Conservation (phyloP, 495 filamentous ascomycete genomes). For the Penicillium roqueforti region DNA sequence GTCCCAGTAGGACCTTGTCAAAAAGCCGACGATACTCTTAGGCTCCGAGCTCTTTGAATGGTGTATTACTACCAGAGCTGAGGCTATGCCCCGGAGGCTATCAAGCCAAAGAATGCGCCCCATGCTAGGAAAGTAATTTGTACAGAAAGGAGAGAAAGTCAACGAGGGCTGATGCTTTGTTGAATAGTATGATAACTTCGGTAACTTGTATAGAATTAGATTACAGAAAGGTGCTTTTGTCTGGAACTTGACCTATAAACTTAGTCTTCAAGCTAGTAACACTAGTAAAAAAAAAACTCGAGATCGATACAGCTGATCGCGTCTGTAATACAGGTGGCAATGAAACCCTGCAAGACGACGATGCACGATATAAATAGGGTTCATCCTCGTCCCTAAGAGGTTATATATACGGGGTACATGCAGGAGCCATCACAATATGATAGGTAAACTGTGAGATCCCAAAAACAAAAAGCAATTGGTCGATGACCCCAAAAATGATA, state of each 20-base stretch:
- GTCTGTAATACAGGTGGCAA: no score
- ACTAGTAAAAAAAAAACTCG: background rate
- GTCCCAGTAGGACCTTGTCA: conserved; percentile 19
- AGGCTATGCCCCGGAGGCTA: conserved; percentile 27
- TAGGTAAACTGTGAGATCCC: background rate
- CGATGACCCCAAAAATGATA: background rate
- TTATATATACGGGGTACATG: no score
- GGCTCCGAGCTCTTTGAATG: conserved; percentile 21
- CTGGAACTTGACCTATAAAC: no score
- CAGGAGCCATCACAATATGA: no score
- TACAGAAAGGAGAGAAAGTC: background rate
- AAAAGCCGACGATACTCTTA: background rate
- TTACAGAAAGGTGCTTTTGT: no score
- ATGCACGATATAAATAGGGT: no score
- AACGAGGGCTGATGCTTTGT: background rate
- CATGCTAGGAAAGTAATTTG: conserved; percentile 5
- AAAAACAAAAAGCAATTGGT: background rate
- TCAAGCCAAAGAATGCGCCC: conserved; percentile 26
- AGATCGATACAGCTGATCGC: background rate
- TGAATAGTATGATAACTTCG: background rate
- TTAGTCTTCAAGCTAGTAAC: background rate
- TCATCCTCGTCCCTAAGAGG: no score
- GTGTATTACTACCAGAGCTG: conserved; percentile 16
- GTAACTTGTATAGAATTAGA: no score
- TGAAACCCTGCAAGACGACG: background rate